Evolutionary conservation across 305 asterid species (phyloP), one percentile per base, ranked within the genome.

Genomic region (Striga hermonthica): DNA sequence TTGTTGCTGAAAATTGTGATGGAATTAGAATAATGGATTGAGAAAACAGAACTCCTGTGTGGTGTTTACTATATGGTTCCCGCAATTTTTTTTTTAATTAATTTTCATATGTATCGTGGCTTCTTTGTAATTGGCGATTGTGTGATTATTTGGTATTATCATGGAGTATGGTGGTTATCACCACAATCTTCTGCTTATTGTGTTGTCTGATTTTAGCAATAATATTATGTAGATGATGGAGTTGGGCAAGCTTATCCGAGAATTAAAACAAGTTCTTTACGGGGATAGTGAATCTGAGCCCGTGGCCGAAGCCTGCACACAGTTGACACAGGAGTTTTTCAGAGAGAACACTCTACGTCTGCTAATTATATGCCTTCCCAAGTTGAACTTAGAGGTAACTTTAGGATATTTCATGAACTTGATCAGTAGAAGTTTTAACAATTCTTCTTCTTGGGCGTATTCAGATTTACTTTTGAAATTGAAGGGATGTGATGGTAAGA

Each of bases 271-370:
- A 54, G 76, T 79, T 57, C 93, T 88, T 28, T 88, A 88, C 52
- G 97, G 97, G 47, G 86, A 84, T 72, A 85, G 95, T 69, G 90
- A 86, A 73, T 79, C 96, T 6, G 97, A 90, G 78, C 96, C 97
- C 41, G 83, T 88, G 5, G 61, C 95, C 1, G 97, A 90, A 68
- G 90, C 95, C 41, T 87, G 97, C 74, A 74, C 85, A 11, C 97
- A 88, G 74, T 74, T 90, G 77, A 90, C 97, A 1, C 86, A 79
- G 69, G 97, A 88, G 79, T 86, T 90, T 78, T 90, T 90, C 74
- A 78, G 75, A 71, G 95, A 90, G 75, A 81, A 90, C 76, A 83
- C 92, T 7, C 78, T 88, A 43, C 89, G 97, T 22, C 77, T 86
- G 40, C 44, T 90, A 60, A 88, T 90, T 49, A 62, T 63, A 56